These are phyloP conservation scores for Saposhnikovia divaricata DNA, from an alignment of 129 eudicot genomes.

Conservation along the genomic window DNA sequence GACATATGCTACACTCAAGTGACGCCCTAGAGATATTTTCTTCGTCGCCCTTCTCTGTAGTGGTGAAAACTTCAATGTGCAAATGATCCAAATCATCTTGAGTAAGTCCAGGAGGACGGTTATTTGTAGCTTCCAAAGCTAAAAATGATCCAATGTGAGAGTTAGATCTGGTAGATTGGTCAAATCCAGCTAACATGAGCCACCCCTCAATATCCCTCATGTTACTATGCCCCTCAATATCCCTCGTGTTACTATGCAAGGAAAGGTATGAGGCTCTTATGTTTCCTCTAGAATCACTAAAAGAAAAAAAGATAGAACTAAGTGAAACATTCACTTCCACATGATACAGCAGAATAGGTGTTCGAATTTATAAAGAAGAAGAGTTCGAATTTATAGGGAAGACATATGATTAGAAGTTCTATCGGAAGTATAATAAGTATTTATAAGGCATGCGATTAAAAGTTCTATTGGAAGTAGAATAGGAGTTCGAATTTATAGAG, in stretches of 20 bases:
- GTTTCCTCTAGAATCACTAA: slow-evolving; percentile 28
- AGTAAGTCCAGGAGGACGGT: slow-evolving; percentile 50
- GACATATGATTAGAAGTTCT: too few relatives aligned
- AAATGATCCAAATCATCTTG: slow-evolving; percentile 35
- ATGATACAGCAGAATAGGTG: neutral
- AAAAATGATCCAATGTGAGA: neutral
- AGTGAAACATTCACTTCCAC: neutral
- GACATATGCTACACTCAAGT: slow-evolving; percentile 78
- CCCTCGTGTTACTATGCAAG: too few relatives aligned
- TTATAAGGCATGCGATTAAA: too few relatives aligned
- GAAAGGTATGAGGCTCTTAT: slow-evolving; percentile 21
- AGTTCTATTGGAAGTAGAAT: too few relatives aligned
- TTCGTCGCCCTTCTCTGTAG: slow-evolving; percentile 15
- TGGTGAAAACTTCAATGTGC: slow-evolving; percentile 25
- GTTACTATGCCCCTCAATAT: too few relatives aligned
- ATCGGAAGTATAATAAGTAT: too few relatives aligned
- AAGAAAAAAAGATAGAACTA: neutral
- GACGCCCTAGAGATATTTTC: slow-evolving; percentile 22
- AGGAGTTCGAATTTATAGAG: too few relatives aligned
- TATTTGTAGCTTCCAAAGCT: slow-evolving; percentile 18
- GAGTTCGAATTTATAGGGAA: too few relatives aligned
- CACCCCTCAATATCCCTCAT: slow-evolving; percentile 32
- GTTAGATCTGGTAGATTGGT: slow-evolving; percentile 10
- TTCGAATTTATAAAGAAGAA: too few relatives aligned
- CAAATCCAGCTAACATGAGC: slow-evolving; percentile 19